Evolutionary conservation across 2,329 filamentous ascomycete genomes (phyloP).

Genomic region (Phoma herbarum): DNA sequence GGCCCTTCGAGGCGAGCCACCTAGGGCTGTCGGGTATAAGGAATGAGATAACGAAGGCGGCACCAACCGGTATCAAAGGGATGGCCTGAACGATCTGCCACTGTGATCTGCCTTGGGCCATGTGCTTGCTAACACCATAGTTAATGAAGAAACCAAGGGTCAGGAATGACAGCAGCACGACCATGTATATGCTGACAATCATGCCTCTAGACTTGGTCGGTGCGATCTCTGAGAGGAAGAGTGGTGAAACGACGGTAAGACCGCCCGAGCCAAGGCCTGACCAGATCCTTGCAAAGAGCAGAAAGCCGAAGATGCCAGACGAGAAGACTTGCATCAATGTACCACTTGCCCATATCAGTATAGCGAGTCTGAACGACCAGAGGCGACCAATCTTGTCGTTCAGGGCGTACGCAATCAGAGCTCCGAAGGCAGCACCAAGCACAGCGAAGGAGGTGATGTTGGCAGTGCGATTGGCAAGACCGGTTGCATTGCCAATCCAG

Average conservation of each 20-base stretch:
- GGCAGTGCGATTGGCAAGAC: conserved; percentile 5
- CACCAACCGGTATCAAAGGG: conserved; percentile 1
- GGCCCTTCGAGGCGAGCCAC: not conserved
- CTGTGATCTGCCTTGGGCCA: not conserved
- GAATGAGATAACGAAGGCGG: not conserved
- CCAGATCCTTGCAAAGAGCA: conserved; percentile 4
- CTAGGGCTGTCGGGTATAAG: not conserved
- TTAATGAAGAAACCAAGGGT: conserved; percentile 2
- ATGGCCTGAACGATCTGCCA: conserved; percentile 4
- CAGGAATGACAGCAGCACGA: not conserved
- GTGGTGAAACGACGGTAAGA: conserved; percentile 1
- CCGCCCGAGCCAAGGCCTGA: not conserved
- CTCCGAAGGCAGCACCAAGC: conserved; percentile 1
- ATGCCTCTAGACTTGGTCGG: conserved; percentile 4
- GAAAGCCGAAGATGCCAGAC: conserved; percentile 2
- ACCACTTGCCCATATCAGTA: not conserved
- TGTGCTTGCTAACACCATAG: conserved; percentile 4
- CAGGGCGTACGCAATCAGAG: not conserved
- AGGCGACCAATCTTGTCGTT: conserved; percentile 5
- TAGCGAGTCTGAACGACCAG: conserved; percentile 2
- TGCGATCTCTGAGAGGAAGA: conserved; percentile 2
- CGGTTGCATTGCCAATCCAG: not conserved
- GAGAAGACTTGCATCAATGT: conserved; percentile 3
- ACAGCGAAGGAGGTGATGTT: conserved; percentile 4
- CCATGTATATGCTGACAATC: conserved; percentile 8